Conservation (phyloP, 139 green algal genomes). For the Chlorella vulgaris region DNA sequence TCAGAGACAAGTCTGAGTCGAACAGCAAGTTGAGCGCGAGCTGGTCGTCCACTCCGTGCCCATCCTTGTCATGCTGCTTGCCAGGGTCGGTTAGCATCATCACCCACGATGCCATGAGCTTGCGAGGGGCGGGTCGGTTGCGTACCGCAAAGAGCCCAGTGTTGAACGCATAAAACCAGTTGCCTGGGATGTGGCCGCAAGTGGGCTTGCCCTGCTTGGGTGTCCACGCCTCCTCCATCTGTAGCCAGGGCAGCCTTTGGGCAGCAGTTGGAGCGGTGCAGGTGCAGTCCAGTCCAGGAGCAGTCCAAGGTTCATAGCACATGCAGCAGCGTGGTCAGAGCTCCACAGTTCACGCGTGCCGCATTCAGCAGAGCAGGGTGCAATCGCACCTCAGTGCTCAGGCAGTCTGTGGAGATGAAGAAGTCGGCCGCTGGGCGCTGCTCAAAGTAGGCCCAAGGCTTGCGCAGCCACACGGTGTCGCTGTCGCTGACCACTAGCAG, state of each 20-base stretch:
- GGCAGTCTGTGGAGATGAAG: slow-evolving; percentile 47
- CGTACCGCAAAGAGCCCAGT: slow-evolving; percentile 20
- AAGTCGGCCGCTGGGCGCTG: background rate
- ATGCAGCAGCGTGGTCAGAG: too few relatives aligned
- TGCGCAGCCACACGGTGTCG: slow-evolving; percentile 23
- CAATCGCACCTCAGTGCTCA: background rate
- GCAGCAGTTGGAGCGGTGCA: background rate
- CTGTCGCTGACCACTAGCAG: slow-evolving; percentile 15
- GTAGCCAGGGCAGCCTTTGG: background rate
- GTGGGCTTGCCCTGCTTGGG: background rate
- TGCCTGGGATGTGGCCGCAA: slow-evolving; percentile 13
- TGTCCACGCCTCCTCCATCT: slow-evolving; percentile 19
- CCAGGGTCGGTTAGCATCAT: background rate
- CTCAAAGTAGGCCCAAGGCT: slow-evolving; percentile 16
- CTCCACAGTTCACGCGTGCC: too few relatives aligned
- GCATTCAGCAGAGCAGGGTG: background rate
- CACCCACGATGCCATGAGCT: background rate
- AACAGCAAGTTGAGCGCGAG: slow-evolving; percentile 15
- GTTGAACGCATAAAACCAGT: slow-evolving; percentile 9
- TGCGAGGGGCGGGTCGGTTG: background rate
- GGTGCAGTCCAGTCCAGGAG: background rate
- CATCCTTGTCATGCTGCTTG: background rate
- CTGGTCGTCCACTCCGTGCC: slow-evolving; percentile 11
- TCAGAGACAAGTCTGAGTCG: too few relatives aligned
- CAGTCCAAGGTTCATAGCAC: too few relatives aligned